Conservation (phyloP, 2,329 filamentous ascomycete species). For the Alternaria conjuncta region DNA sequence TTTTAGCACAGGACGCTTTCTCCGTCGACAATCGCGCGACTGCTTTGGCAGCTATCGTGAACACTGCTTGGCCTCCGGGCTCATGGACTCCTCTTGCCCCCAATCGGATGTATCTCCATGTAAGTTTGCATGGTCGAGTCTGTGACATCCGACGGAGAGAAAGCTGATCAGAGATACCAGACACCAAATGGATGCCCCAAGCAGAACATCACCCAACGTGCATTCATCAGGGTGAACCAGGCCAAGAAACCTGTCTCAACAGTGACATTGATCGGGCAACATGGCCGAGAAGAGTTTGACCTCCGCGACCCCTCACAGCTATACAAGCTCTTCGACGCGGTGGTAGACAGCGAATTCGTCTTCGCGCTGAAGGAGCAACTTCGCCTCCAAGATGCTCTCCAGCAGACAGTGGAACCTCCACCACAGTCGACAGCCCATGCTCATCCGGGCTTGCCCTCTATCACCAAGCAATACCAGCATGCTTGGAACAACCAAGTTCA, state of each 20-base stretch:
- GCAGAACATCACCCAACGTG: neutral
- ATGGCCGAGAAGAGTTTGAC: neutral
- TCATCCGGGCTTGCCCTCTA: neutral
- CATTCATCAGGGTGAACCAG: neutral
- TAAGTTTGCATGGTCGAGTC: neutral
- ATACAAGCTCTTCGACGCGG: neutral
- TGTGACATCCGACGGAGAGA: neutral
- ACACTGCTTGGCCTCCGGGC: neutral
- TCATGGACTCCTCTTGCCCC: neutral
- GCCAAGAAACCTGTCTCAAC: neutral
- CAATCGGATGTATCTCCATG: neutral
- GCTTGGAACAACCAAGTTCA: neutral
- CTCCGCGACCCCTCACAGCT: neutral
- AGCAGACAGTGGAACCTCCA: neutral
- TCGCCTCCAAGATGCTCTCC: neutral
- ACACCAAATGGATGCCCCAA: neutral
- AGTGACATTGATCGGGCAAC: neutral
- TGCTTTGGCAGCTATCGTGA: neutral
- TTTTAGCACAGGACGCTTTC: neutral
- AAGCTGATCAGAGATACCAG: neutral
- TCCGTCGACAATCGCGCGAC: neutral
- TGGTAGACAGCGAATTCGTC: neutral
- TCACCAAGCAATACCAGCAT: neutral
- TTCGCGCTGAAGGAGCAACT: neutral
- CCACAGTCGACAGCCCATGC: neutral